Percentiles rank a stretch among this genome's conserved stretches.
Conservation (phyloP, 495 filamentous ascomycete genomes). For the Penicillium salamii region DNA sequence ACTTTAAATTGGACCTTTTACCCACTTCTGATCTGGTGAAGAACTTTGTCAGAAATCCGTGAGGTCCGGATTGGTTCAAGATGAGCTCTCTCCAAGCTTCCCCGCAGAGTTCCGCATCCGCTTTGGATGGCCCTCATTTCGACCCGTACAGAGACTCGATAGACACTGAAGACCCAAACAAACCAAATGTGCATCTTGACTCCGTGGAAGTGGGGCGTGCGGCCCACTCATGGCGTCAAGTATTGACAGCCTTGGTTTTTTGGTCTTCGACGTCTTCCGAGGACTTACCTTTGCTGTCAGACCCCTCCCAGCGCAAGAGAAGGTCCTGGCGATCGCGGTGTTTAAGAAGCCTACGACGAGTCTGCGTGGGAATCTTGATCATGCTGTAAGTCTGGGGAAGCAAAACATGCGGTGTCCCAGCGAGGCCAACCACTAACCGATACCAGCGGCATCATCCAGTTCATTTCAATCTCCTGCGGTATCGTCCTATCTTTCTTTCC, state of each 20-base stretch:
- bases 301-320: slow-evolving; percentile 1
- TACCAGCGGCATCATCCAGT: slow-evolving; percentile 45
- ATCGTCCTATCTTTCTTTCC: slow-evolving; percentile 55
- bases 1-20: background rate
- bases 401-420: background rate
- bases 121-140: slow-evolving; percentile 2
- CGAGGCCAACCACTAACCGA: background rate
- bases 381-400: slow-evolving; percentile 36
- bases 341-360: slow-evolving; percentile 18
- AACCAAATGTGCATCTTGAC: slow-evolving; percentile 2
- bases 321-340: slow-evolving; percentile 10
- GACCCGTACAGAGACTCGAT: slow-evolving; percentile 22
- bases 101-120: background rate
- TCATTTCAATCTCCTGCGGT: slow-evolving; percentile 48
- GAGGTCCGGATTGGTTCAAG: background rate
- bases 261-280: slow-evolving; percentile 14
- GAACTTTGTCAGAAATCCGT: background rate
- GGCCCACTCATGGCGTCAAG: slow-evolving; percentile 14
- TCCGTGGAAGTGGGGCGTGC: slow-evolving; percentile 15
- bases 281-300: slow-evolving; percentile 22
- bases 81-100: background rate
- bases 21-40: background rate
- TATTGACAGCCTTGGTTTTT: slow-evolving; percentile 12
- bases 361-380: slow-evolving; percentile 27
- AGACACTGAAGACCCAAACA: slow-evolving; percentile 6